These are phyloP conservation scores for Tolypocladium endophyticum DNA, from an alignment of 2,329 filamentous ascomycete genomes.

Conservation along the genomic window DNA sequence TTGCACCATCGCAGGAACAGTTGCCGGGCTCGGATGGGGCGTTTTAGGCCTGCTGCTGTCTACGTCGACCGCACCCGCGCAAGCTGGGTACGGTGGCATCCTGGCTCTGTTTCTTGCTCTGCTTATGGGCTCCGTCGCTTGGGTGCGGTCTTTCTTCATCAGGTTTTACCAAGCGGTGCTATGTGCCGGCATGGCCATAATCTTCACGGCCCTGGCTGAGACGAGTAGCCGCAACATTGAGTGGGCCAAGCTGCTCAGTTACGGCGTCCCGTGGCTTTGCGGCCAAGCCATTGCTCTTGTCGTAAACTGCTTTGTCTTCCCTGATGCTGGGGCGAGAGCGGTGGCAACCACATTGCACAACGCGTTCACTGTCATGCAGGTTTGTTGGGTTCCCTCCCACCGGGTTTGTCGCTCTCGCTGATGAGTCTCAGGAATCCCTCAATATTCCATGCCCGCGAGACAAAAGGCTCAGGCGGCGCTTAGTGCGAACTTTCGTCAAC, in stretches of 20 bases:
- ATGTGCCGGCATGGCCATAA: constrained; percentile 43
- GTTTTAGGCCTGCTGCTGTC: constrained; percentile 42
- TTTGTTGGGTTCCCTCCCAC: constrained; percentile 10
- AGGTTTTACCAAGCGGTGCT: constrained; percentile 45
- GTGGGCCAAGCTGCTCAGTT: constrained; percentile 41
- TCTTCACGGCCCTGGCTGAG: constrained; percentile 41
- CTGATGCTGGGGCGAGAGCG: constrained; percentile 44
- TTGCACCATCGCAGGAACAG: constrained; percentile 41
- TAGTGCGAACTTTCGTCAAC: constrained; percentile 42
- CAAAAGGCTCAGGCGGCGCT: constrained; percentile 25
- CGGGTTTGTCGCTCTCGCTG: neutral
- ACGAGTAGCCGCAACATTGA: constrained; percentile 28
- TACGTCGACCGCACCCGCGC: constrained; percentile 33
- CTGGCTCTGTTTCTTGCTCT: constrained; percentile 43
- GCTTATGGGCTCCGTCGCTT: constrained; percentile 41
- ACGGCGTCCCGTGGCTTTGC: constrained; percentile 44
- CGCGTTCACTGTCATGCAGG: constrained; percentile 36
- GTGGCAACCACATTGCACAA: constrained; percentile 36
- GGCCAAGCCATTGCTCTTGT: constrained; percentile 42
- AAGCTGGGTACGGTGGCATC: constrained; percentile 40
- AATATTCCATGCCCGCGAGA: constrained; percentile 18
- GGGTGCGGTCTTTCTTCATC: constrained; percentile 43
- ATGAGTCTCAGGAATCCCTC: constrained; percentile 16
- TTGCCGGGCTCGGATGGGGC: constrained; percentile 44
- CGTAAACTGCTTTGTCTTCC: constrained; percentile 36